Evolutionary conservation across 2,329 filamentous ascomycete species (phyloP), one percentile per base, ranked within the genome.

Genomic region (Coniochaeta hoffmannii): DNA sequence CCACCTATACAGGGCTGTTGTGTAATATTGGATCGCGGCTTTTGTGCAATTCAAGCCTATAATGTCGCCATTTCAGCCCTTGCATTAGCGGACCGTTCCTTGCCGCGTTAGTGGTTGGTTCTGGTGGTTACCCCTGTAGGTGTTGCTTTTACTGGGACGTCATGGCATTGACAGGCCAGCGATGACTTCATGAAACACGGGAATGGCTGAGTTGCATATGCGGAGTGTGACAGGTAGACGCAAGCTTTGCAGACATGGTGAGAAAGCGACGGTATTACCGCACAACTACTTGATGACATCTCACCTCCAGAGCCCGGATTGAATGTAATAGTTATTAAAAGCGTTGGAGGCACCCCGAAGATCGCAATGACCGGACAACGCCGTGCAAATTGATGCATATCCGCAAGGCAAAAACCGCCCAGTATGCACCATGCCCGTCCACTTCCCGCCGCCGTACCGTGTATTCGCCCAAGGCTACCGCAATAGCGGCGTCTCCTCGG

Each of bases 401-500:
- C 5, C 19, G 11, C 17, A 26, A 6, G n/a, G n/a, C n/a, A 26
- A 22, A 36, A 36, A 36, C 34, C 34, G 15, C 34, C 41, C 3
- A 22, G 19, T 12, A 22, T 22, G 17, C 9, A 19, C n/a, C 36
- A 11, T 17, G 7, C 7, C n/a, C 28, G 17, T 34, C 31, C 34
- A 11, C 14, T 31, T 14, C 3, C 12, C 22, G 11, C 12, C 34
- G 31, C 19, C 17, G n/a, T 24, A 17, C 36, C n/a, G n/a, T n/a
- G n/a, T n/a, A n/a, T n/a, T 3, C 17, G 58, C 51, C 15, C 24
- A n/a, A n/a, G n/a, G n/a, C 56, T 54, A 67, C 30, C 61, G 59
- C 53, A 69, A 55, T 51, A 69, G 54, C 19, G 67, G 66, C 26
- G 66, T 68, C 52, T 67, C 59, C 54, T 69, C 66, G 2, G 57